Evolutionary conservation across 208 protist species (phyloP).

Genomic region (Crithidia sp.): DNA sequence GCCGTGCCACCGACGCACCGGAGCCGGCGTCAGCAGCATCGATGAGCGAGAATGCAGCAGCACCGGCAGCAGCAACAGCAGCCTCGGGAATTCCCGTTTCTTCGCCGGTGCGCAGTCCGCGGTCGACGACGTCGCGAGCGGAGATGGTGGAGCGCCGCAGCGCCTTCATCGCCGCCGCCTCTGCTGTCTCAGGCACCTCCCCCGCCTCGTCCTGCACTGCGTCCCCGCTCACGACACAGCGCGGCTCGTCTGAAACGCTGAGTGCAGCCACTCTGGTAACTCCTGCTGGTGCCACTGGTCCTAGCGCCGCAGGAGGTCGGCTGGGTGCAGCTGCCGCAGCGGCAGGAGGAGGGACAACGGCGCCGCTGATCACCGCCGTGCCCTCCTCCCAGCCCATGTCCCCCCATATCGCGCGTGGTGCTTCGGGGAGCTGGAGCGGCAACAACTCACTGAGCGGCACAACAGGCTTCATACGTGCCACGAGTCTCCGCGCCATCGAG

Average conservation of each 20-base stretch:
- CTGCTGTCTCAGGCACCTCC: not conserved
- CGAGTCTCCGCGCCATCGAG: slow-evolving; percentile 18
- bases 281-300: not conserved
- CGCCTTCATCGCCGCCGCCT: slow-evolving; percentile 12
- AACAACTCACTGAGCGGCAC: slow-evolving; percentile 6
- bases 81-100: too few species aligned
- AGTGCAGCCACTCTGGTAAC: not conserved
- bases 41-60: too few species aligned
- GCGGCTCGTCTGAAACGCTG: not conserved
- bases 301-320: not conserved
- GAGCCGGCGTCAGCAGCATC: not conserved
- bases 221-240: not conserved
- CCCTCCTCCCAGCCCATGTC: slow-evolving; percentile 1
- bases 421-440: slow-evolving; percentile 7
- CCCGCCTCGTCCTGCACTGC: not conserved
- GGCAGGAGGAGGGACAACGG: not conserved
- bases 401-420: not conserved
- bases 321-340: not conserved
- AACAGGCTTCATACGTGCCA: slow-evolving; percentile 15
- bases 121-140: not conserved
- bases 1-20: not conserved
- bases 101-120: not conserved
- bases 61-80: too few species aligned
- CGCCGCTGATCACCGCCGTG: not conserved
- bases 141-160: slow-evolving; percentile 14